These are phyloP conservation scores for Penicillium sp. DNA, from an alignment of 2,329 filamentous ascomycete species.

Conservation along the genomic window DNA sequence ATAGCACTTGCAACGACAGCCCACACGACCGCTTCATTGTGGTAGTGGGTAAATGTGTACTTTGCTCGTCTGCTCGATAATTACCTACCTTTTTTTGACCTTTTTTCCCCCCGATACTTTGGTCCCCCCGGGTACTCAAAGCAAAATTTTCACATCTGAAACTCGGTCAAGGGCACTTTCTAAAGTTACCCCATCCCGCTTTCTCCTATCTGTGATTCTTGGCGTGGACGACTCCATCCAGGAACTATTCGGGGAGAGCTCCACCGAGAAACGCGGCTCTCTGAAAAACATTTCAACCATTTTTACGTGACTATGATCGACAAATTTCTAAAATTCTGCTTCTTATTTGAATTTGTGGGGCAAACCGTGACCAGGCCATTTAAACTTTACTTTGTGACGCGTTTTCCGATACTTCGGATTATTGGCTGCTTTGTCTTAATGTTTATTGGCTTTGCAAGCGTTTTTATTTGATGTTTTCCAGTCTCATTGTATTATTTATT, in stretches of 20 bases:
- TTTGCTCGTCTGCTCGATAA: constrained; percentile 42
- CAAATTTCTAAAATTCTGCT: constrained; percentile 1
- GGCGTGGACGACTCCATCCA: constrained; percentile 5
- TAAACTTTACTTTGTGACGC: constrained; percentile 6
- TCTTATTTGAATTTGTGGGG: constrained; percentile 4
- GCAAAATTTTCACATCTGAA: background rate
- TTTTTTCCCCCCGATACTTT: background rate
- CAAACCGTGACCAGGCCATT: background rate
- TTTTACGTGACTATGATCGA: constrained; percentile 20
- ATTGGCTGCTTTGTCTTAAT: background rate
- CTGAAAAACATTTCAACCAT: constrained; percentile 6
- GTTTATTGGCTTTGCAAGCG: background rate
- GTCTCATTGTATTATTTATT: background rate
- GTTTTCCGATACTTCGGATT: background rate
- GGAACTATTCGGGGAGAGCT: constrained; percentile 12
- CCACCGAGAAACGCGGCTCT: constrained; percentile 5
- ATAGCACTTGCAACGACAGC: constrained; percentile 57
- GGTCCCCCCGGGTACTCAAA: background rate
- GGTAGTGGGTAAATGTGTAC: constrained; percentile 61
- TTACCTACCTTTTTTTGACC: background rate
- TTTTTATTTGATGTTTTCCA: background rate
- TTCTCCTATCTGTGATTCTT: constrained; percentile 3
- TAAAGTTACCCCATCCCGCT: constrained; percentile 4
- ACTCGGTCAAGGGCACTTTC: background rate
- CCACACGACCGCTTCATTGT: constrained; percentile 76